Base-by-base conservation (phyloP, 768 basidiomycete genomes). In the Cyclocybe cylindracea region DNA sequence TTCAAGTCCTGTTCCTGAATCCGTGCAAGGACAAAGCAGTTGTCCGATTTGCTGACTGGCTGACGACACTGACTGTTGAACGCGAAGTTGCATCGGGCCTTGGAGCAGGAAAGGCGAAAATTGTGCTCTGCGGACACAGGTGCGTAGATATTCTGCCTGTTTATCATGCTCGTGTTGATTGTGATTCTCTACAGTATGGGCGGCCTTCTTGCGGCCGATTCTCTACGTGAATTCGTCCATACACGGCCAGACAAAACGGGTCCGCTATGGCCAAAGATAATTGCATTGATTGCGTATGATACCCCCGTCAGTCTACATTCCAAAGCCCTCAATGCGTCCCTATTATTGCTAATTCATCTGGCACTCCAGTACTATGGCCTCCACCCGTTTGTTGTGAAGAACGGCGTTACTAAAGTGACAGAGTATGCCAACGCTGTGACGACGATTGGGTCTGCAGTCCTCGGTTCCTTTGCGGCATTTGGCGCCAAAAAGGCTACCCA, bases 101-200 rank as follows among this genome's bases (percentile, higher is more conserved):
- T n/a, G 86, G 86, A 5, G 86, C 89, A 9, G 91, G 91, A 7
- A 87, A 81, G 39, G 87, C 86, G 0, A 91, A 84, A 65, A 80
- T 96, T 44, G 87, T 94, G 3, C 75, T 97, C 6, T 94, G 94
- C 64, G 94, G 94, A 4, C 94, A 97, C 64, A 92, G 90, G 91
- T 85, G 52, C 40, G 76, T 59, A 11, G n/a, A 37, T 43, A 9
- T 14, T 42, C 8, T 35, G 18, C 19, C 5, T 33, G 29, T 14
- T 6, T 10, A 29, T 36, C 8, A 10, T 29, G 10, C 8, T 11
- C 9, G 7, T 43, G 16, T 10, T 29, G 14, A 32, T 38, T 35
- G 16, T 55, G 32, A 32, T 14, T 19, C 31, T 44, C 39, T 39
- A 11, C 60, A 95, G 94, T 64, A 97, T 97, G 94, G 94, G 94